These are phyloP conservation scores for Ustilago xerochloae DNA, from an alignment of 1,284 basidiomycete species.

Conservation along the genomic window DNA sequence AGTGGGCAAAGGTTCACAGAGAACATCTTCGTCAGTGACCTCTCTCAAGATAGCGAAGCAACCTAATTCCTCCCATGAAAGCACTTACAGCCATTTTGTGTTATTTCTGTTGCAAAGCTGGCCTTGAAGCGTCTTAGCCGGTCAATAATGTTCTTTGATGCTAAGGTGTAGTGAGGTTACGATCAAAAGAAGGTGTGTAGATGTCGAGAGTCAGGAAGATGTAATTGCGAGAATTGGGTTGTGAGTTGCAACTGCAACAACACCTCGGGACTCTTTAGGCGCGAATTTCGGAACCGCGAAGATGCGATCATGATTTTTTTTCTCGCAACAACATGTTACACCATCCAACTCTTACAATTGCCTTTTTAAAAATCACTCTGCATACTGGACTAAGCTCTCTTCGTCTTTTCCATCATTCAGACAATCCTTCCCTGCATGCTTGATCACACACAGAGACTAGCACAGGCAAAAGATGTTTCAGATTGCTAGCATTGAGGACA, in stretches of 20 bases:
- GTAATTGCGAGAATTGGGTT: background rate
- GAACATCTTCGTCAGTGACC: too few relatives aligned
- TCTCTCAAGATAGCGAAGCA: background rate
- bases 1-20: too few relatives aligned
- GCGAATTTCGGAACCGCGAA: constrained; percentile 37
- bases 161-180: background rate
- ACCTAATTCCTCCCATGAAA: too few relatives aligned
- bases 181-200: background rate
- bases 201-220: constrained; percentile 1
- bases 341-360: background rate
- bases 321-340: background rate
- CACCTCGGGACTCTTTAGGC: constrained; percentile 21
- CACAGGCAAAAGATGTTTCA: too few relatives aligned
- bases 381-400: too few relatives aligned
- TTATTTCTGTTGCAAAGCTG: background rate
- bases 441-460: too few relatives aligned
- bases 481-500: too few relatives aligned
- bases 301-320: constrained; percentile 28
- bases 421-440: too few relatives aligned
- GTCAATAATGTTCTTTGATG: background rate
- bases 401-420: too few relatives aligned
- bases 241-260: background rate
- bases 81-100: constrained; percentile 41
- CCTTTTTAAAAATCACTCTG: too few relatives aligned
- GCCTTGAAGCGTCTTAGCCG: background rate